These are phyloP conservation scores for Ascochyta fabae DNA, from an alignment of 2,329 filamentous ascomycete species.

Conservation along the genomic window DNA sequence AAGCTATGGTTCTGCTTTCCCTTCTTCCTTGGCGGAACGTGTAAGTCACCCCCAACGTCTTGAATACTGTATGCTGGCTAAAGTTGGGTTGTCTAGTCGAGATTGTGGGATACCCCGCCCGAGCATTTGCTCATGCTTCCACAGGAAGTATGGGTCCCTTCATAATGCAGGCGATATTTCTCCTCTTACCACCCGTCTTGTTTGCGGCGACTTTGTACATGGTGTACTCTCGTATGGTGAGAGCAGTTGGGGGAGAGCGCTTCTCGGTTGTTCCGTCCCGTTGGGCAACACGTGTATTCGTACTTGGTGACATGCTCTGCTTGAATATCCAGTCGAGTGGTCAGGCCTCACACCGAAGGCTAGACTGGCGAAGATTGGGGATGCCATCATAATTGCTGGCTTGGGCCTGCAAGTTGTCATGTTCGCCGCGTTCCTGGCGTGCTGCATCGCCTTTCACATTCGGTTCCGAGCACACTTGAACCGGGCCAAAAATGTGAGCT, in stretches of 20 bases:
- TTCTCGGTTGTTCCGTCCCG: slow-evolving; percentile 50
- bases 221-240: slow-evolving; percentile 49
- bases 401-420: slow-evolving; percentile 63
- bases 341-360: slow-evolving; percentile 21
- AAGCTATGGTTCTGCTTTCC: slow-evolving; percentile 56
- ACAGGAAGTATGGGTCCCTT: slow-evolving; percentile 41
- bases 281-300: slow-evolving; percentile 61
- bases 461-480: slow-evolving; percentile 42
- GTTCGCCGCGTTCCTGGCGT: slow-evolving; percentile 62
- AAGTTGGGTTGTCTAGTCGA: slow-evolving; percentile 51
- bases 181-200: slow-evolving; percentile 52
- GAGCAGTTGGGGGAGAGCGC: slow-evolving; percentile 44
- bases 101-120: slow-evolving; percentile 58
- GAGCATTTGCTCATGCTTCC: slow-evolving; percentile 48
- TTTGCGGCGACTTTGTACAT: slow-evolving; percentile 56
- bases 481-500: too few relatives aligned
- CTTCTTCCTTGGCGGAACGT: slow-evolving; percentile 55
- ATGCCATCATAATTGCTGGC: slow-evolving; percentile 58
- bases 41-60: slow-evolving; percentile 38
- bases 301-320: slow-evolving; percentile 29
- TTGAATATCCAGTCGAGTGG: too few relatives aligned
- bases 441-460: slow-evolving; percentile 56
- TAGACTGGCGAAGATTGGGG: slow-evolving; percentile 2
- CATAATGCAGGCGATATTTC: slow-evolving; percentile 48
- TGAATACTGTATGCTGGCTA: not conserved